Base-by-base conservation (phyloP, 306 rosid genomes). In the Medicago truncatula region DNA sequence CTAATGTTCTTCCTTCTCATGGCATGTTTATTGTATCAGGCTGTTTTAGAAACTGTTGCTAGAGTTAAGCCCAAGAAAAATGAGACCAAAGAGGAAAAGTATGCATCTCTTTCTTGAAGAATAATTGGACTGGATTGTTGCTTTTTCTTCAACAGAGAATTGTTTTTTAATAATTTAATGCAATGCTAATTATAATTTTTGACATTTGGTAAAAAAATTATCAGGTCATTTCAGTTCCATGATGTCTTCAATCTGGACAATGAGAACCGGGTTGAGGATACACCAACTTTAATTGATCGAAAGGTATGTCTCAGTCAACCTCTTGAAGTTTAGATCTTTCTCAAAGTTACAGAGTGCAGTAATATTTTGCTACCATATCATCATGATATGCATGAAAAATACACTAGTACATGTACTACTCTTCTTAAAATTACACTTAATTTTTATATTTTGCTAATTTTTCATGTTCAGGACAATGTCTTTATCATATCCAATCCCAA, bases 1-100 rank as follows among this genome's bases (percentile, higher is more conserved):
- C 75, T 79, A 10, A 67, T 68, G 66, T 52, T 75, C 67, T 49
- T 73, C 70, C 56, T 76, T 76, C 50, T 71, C 65, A 68, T 63
- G 46, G 49, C 34, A 18, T 76, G 75, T 62, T 77, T 72, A 56
- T 71, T 86, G 63, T 79, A 76, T 78, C 91, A 90, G 97, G 99
- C 99, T 49, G 92, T 88, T 78, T 79, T 95, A 88, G 99, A 95
- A 88, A 95, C 99, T 15, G 97, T 95, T 61, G 99, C 99, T 63
- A 85, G 99, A 95, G 97, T 95, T 54, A 92, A 56, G 81, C 36
- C 93, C 76, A 92, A 95, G 92, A 95, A 92, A 81, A 95, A 95
- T 76, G 99, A 95, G 58, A 88, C 87, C 76, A 88, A 92, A 85
- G 99, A 95, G 81, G 97, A 95, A 67, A 90, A 95, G 97, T 95